A percentile compares a stretch with the other conserved stretches of the same genome.
These are phyloP conservation scores for Botryobasidium botryosum DNA, from an alignment of 768 basidiomycete genomes.

Conservation along the genomic window DNA sequence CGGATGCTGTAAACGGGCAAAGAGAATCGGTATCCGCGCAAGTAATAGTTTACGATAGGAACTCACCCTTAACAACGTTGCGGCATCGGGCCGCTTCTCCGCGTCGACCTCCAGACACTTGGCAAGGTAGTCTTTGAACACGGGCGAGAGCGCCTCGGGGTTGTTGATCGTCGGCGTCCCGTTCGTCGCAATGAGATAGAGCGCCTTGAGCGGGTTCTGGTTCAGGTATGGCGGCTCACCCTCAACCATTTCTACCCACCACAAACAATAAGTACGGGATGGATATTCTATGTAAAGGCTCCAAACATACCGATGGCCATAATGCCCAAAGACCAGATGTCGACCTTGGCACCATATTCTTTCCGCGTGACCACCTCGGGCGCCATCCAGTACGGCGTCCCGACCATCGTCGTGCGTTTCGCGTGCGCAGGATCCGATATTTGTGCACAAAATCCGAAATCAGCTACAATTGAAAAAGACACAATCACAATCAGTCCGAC, in stretches of 20 bases:
- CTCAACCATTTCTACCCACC: slow-evolving; percentile 72
- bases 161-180: slow-evolving; percentile 94
- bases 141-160: slow-evolving; percentile 52
- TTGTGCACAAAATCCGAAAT: slow-evolving; percentile 98
- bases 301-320: slow-evolving; percentile 82
- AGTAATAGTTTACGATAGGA: slow-evolving; percentile 1
- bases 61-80: slow-evolving; percentile 48
- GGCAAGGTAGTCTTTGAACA: slow-evolving; percentile 81
- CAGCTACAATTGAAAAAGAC: slow-evolving; percentile 34
- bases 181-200: slow-evolving; percentile 96
- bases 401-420: slow-evolving; percentile 96
- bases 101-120: slow-evolving; percentile 87
- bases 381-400: slow-evolving; percentile 99
- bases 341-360: slow-evolving; percentile 97
- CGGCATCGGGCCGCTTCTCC: slow-evolving; percentile 77
- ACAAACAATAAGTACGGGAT: neutral
- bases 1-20: slow-evolving; percentile 36
- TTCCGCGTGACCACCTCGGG: slow-evolving; percentile 95
- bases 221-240: slow-evolving; percentile 93
- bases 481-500: slow-evolving; percentile 21
- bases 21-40: neutral
- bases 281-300: too few species aligned
- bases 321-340: slow-evolving; percentile 93
- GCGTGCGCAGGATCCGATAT: slow-evolving; percentile 77
- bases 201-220: slow-evolving; percentile 89